Evolutionary conservation across 208 protist genomes (phyloP), one percentile per base, ranked within the genome.

Genomic region (Acanthamoeba culbertsoni): DNA sequence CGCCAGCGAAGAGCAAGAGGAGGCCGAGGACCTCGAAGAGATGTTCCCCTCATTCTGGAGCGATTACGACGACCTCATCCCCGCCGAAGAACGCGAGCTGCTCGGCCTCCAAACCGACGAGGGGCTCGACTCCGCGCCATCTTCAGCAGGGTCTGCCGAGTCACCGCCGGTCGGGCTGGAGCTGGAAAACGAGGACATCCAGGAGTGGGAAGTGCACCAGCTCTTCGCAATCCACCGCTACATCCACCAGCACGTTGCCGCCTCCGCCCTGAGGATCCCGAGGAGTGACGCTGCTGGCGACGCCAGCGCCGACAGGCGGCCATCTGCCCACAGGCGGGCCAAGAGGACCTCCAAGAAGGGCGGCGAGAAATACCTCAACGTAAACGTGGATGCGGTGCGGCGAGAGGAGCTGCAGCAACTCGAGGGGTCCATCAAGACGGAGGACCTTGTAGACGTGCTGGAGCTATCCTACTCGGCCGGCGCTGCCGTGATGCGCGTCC

Each of bases 181-280:
- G 28, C 45, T 59, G 28, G 57, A 65, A 35, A 65, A 90, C 23
- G 82, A 90, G 31, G 86, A 92, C 43, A 79, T 92, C n/a, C 55
- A 92, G 51, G 86, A 92, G 40, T 92, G 86, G 86, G 86, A 92
- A 28, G 46, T 92, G 20, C 86, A 92, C 63, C 86, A 92, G 28
- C 18, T 92, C 43, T 77, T 40, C 86, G 43, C 55, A 16, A 33
- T 77, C 35, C 86, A 92, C 35, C 42, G 59, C 31, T 35, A 92
- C 20, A 73, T 92, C 42, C 48, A 79, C 62, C 57, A 77, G n/a
- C n/a, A 55, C 71, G 3, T 53, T 16, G 26, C 28, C n/a, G 26
- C 28, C n/a, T 31, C 57, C 33, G 12, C 33, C 31, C 16, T 18
- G 51, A 26, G 59, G 31, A 16, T 33, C 28, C 23, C 55, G 23